Base-by-base conservation (phyloP, 768 basidiomycete species). In the Phaeolepiota aurea region DNA sequence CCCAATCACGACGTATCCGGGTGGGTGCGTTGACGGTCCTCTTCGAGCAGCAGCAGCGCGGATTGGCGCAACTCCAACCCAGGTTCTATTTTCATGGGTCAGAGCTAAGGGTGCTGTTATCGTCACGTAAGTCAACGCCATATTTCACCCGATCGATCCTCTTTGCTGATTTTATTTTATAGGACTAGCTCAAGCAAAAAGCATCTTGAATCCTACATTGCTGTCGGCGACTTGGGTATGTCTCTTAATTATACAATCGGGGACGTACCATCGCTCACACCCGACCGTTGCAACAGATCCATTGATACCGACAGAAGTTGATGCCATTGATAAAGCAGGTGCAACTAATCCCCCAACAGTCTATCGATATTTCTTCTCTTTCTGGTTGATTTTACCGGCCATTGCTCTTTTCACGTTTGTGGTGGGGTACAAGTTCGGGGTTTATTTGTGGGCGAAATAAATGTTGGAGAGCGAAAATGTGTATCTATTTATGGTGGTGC, bases 21-120 rank as follows among this genome's bases (percentile, higher is more conserved):
- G 75, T 5, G 84, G 85, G 0, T 75, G 82, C 0, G 73, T 88
- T 1, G 82, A 85, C 52, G 56, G 55, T 4, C 67, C 73, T 2
- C 56, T 87, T 5, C 49, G 63, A 11, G 65, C 65, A 13, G 72
- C 74, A 11, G 81, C 81, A 0, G 58, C 64, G 28, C 63, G 75
- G 10, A 58, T 78, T 4, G 68, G 71, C 4, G 73, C 72, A n/a
- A 72, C 72, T 2, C 66, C 77, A 0, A 73, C 71, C 1, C 86
- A 88, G 49, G 76, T 85, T 23, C 59, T 87, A 16, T 71, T 87
- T 38, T 59, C 71, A 1, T 88, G 86, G 85, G 76, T 76, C 1
- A 71, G 66, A 49, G 68, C 71, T 20, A 87, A 88, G 53, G 77
- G 77, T 20, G 74, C 66, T 1, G 73, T 77, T 4, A 72, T 84